These are phyloP conservation scores for Phaeosphaeria sp. DNA, from an alignment of 2,329 filamentous ascomycete genomes.

Conservation along the genomic window DNA sequence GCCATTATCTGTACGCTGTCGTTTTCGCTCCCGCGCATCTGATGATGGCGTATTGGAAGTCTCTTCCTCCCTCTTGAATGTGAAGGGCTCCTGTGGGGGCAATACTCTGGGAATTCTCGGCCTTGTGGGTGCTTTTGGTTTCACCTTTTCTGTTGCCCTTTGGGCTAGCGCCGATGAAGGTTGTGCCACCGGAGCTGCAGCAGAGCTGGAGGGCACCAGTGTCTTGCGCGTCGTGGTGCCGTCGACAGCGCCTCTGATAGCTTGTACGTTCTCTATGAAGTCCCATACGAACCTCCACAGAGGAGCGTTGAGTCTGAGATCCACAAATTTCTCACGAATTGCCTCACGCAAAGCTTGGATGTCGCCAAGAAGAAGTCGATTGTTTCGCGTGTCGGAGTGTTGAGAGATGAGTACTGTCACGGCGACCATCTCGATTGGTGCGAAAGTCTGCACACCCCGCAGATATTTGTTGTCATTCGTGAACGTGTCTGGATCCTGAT, in stretches of 20 bases:
- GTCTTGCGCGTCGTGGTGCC: constrained; percentile 18
- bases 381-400: constrained; percentile 35
- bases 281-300: constrained; percentile 43
- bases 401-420: constrained; percentile 42
- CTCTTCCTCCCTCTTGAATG: constrained; percentile 1
- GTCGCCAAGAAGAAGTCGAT: constrained; percentile 36
- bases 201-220: too few species aligned
- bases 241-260: constrained; percentile 31
- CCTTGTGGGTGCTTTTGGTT: background rate
- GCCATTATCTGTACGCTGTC: constrained; percentile 18
- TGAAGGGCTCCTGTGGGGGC: constrained; percentile 8
- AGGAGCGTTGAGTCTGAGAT: constrained; percentile 33
- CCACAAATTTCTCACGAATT: constrained; percentile 35
- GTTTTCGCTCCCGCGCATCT: constrained; percentile 14
- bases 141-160: background rate
- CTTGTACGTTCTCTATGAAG: constrained; percentile 36
- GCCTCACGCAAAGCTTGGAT: constrained; percentile 32
- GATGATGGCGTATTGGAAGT: background rate
- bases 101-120: constrained; percentile 11
- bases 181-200: background rate
- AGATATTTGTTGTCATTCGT: constrained; percentile 34
- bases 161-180: background rate
- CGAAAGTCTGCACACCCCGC: constrained; percentile 39
- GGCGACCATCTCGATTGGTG: constrained; percentile 47
- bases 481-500: constrained; percentile 36